These are phyloP conservation scores for Apiosordaria backusii DNA, from an alignment of 495 filamentous ascomycete species.

Conservation along the genomic window DNA sequence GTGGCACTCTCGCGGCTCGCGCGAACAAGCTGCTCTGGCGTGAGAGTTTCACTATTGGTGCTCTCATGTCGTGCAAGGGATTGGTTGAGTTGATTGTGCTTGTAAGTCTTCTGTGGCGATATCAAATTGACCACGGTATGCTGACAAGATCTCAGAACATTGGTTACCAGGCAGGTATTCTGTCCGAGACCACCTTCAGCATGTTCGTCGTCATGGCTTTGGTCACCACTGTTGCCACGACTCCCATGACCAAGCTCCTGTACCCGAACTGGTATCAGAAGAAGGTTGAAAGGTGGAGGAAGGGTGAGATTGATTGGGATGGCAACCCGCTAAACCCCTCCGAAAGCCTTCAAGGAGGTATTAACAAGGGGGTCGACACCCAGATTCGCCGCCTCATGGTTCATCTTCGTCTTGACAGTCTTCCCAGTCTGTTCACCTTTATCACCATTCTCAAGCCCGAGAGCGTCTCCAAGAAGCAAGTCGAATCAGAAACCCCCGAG, in stretches of 20 bases:
- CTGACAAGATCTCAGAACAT: slow-evolving; percentile 67
- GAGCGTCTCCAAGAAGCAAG: slow-evolving; percentile 5
- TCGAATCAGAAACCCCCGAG: slow-evolving; percentile 26
- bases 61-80: slow-evolving; percentile 97
- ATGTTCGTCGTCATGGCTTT: slow-evolving; percentile 99
- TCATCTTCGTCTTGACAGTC: slow-evolving; percentile 80
- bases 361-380: slow-evolving; percentile 44
- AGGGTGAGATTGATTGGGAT: slow-evolving; percentile 93
- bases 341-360: slow-evolving; percentile 36
- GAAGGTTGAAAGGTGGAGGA: slow-evolving; percentile 85
- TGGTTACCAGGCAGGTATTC: slow-evolving; percentile 84
- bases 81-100: slow-evolving; percentile 93
- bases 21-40: slow-evolving; percentile 82
- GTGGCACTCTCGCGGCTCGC: slow-evolving; percentile 77
- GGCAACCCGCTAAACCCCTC: slow-evolving; percentile 54
- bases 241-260: slow-evolving; percentile 69
- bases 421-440: slow-evolving; percentile 82
- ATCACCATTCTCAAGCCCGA: slow-evolving; percentile 69
- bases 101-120: slow-evolving; percentile 49
- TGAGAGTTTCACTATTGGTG: slow-evolving; percentile 87
- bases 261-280: slow-evolving; percentile 90
- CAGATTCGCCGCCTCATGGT: slow-evolving; percentile 49
- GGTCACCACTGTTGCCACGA: slow-evolving; percentile 87
- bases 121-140: neutral
- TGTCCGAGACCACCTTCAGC: slow-evolving; percentile 85